Evolutionary conservation across 352 stramenopile genomes (phyloP).

Genomic region (Phytophthora syringae): DNA sequence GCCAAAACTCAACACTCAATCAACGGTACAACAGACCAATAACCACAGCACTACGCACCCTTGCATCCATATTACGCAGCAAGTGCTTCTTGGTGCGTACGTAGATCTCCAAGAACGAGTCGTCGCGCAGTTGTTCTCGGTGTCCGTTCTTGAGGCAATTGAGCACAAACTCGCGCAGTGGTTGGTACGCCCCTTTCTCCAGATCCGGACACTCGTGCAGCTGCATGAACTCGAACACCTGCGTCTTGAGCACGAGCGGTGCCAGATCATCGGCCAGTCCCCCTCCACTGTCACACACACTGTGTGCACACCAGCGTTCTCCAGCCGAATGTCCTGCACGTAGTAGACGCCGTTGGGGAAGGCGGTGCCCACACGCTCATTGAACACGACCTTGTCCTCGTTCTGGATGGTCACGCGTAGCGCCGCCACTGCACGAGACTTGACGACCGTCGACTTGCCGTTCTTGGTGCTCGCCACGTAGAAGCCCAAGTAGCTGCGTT

Average conservation of each 20-base stretch:
- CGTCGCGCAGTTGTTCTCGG: constrained; percentile 60
- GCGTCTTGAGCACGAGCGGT: constrained; percentile 65
- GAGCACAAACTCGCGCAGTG: constrained; percentile 66
- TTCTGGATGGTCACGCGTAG: constrained; percentile 79
- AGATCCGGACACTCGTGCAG: constrained; percentile 70
- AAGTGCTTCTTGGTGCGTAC: constrained; percentile 64
- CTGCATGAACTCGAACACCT: constrained; percentile 87
- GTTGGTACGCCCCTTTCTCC: constrained; percentile 55
- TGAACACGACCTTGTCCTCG: constrained; percentile 80
- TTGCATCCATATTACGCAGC: constrained; percentile 73
- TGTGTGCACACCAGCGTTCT: constrained; percentile 65
- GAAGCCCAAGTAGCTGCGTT: constrained; percentile 69
- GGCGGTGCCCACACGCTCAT: constrained; percentile 51
- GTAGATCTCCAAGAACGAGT: constrained; percentile 61
- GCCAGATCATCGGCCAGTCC: constrained; percentile 51
- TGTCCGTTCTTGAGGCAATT: constrained; percentile 46
- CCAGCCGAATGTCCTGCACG: constrained; percentile 74
- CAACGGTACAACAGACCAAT: constrained; percentile 10
- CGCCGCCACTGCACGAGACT: constrained; percentile 54
- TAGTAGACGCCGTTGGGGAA: constrained; percentile 87
- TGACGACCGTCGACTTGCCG: constrained; percentile 71
- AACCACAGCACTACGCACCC: constrained; percentile 35
- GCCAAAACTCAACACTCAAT: constrained; percentile 3
- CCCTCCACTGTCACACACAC: constrained; percentile 69
- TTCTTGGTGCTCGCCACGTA: constrained; percentile 69